Percentiles rank a stretch among this genome's conserved stretches.
These are phyloP conservation scores for Albifimbria verrucaria DNA, from an alignment of 2,329 filamentous ascomycete species.

Conservation along the genomic window DNA sequence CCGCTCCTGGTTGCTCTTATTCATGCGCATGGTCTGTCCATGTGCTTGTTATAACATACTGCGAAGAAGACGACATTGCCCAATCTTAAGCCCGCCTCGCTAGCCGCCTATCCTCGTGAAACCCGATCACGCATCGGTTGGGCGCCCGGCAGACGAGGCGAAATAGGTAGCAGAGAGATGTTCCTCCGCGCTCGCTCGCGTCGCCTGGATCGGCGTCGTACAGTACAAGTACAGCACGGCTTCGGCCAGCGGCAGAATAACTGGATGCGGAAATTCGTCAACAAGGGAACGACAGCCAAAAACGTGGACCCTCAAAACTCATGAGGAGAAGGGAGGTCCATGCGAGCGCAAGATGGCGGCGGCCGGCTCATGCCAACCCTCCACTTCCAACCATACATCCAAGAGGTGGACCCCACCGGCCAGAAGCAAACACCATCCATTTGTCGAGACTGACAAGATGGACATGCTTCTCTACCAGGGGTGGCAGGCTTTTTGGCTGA, in stretches of 20 bases:
- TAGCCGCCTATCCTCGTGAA: too few relatives aligned
- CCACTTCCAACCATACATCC: background rate
- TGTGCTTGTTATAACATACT: background rate
- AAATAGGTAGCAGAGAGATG: too few relatives aligned
- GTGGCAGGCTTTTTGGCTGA: background rate
- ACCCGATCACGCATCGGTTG: too few relatives aligned
- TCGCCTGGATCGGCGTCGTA: background rate
- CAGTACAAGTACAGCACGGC: background rate
- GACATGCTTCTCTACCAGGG: background rate
- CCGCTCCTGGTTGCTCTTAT: background rate
- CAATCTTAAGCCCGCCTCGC: background rate
- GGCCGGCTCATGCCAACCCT: background rate
- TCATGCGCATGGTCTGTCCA: background rate
- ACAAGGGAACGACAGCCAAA: background rate
- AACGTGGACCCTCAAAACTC: background rate
- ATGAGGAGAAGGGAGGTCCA: background rate
- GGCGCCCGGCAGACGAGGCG: too few relatives aligned
- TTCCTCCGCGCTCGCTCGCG: background rate
- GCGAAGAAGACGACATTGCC: background rate
- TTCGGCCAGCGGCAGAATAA: background rate
- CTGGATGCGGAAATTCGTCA: background rate
- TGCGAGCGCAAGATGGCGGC: background rate
- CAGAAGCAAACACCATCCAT: background rate
- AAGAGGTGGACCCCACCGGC: background rate
- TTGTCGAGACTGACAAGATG: background rate